Percentiles rank a stretch among this genome's conserved stretches.
These are phyloP conservation scores for Microbotryum intermedium DNA, from an alignment of 1,284 basidiomycete genomes.

Conservation along the genomic window DNA sequence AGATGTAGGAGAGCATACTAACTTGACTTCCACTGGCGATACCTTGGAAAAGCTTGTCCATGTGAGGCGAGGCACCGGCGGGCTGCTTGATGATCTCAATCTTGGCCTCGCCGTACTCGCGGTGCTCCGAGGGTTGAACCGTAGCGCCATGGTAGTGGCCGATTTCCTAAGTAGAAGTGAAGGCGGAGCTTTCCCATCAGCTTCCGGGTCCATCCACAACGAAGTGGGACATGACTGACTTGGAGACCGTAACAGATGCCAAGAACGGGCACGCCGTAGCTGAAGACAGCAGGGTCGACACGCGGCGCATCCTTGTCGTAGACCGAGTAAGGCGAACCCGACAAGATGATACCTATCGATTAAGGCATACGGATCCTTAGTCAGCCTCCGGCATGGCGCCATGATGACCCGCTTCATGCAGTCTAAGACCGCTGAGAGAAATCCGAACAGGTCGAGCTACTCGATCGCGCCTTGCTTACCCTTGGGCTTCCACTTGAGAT, in stretches of 20 bases:
- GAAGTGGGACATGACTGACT: slow-evolving; percentile 43
- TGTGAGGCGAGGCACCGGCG: slow-evolving; percentile 46
- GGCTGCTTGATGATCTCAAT: slow-evolving; percentile 66
- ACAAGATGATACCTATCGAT: slow-evolving; percentile 82
- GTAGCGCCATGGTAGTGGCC: slow-evolving; percentile 81
- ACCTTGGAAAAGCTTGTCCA: slow-evolving; percentile 75
- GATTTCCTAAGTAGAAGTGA: slow-evolving; percentile 62
- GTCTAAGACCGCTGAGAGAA: neutral
- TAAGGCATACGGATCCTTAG: neutral
- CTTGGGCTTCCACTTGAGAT: slow-evolving; percentile 89
- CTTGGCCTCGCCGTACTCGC: slow-evolving; percentile 90
- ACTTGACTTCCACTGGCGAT: slow-evolving; percentile 46
- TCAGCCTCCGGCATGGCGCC: neutral
- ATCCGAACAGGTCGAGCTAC: neutral
- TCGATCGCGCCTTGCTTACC: slow-evolving; percentile 47
- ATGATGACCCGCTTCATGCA: neutral
- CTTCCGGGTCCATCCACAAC: too few species aligned
- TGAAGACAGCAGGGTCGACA: slow-evolving; percentile 89
- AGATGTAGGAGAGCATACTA: slow-evolving; percentile 1
- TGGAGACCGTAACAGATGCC: slow-evolving; percentile 99
- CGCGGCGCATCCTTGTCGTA: slow-evolving; percentile 89
- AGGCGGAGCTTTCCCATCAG: neutral
- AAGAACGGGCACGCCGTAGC: slow-evolving; percentile 76
- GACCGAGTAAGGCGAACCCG: slow-evolving; percentile 96
- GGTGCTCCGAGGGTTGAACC: slow-evolving; percentile 79